Conservation (phyloP, 345 rosid species). For the Combretum micranthum region DNA sequence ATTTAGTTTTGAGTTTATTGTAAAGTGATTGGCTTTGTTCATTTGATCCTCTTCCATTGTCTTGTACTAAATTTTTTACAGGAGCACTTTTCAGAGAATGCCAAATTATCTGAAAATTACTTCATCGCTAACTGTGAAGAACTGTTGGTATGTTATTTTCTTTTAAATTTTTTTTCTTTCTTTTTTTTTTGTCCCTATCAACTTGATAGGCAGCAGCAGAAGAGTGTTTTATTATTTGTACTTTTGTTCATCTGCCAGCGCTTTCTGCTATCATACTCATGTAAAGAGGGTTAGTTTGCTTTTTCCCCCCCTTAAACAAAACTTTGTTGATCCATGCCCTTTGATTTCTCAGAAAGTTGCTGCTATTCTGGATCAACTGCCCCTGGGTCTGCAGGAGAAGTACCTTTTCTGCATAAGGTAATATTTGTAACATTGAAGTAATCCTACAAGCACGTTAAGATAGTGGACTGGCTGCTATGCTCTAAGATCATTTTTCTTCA, state of each 20-base stretch:
- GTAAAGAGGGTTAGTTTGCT: not conserved
- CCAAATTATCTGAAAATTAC: slow-evolving; percentile 74
- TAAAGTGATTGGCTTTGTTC: not conserved
- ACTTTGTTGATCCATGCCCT: not conserved
- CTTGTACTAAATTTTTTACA: slow-evolving; percentile 21
- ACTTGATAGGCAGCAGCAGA: not conserved
- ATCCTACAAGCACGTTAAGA: not conserved
- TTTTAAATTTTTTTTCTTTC: not conserved
- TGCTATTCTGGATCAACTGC: slow-evolving; percentile 60
- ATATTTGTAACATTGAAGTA: not conserved
- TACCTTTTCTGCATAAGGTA: slow-evolving; percentile 87
- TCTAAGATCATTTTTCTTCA: no score
- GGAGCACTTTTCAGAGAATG: slow-evolving; percentile 81
- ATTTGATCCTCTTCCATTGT: slow-evolving; percentile 3
- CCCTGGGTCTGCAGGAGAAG: slow-evolving; percentile 66
- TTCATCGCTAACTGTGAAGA: slow-evolving; percentile 78
- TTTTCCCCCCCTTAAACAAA: not conserved
- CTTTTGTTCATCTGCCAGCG: not conserved
- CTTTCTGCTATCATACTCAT: not conserved
- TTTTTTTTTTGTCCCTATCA: not conserved
- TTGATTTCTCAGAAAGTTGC: slow-evolving; percentile 59
- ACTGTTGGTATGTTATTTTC: slow-evolving; percentile 42
- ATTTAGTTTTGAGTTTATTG: not conserved
- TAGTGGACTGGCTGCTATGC: not conserved
- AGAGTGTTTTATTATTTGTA: not conserved